These are phyloP conservation scores for Inosperma sp. DNA, from an alignment of 768 basidiomycete genomes.

Conservation along the genomic window DNA sequence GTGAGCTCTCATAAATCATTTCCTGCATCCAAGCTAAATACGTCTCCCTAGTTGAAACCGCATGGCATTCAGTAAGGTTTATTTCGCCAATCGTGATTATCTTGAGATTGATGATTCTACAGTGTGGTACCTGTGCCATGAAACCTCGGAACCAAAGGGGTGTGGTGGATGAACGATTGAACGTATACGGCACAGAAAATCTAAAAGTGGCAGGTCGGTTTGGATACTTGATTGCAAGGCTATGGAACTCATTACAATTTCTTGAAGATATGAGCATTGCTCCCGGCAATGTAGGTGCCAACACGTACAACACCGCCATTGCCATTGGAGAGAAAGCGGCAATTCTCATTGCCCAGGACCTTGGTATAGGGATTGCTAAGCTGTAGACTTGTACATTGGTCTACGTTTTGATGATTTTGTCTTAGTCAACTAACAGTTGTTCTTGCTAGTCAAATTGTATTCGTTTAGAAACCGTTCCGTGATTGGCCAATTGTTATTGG, in stretches of 20 bases:
- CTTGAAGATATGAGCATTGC: slow-evolving; percentile 24
- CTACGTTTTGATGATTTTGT: too few relatives aligned
- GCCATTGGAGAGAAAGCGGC: slow-evolving; percentile 58
- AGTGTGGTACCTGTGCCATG: slow-evolving; percentile 28
- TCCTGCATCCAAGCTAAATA: not conserved
- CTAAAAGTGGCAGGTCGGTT: slow-evolving; percentile 28
- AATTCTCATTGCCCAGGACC: slow-evolving; percentile 48
- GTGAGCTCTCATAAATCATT: slow-evolving; percentile 21
- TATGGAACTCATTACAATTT: not conserved
- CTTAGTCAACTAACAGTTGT: too few relatives aligned
- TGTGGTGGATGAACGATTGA: slow-evolving; percentile 26
- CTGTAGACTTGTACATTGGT: not conserved
- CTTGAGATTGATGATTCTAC: not conserved
- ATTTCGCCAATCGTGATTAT: not conserved
- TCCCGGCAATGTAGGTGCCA: slow-evolving; percentile 30
- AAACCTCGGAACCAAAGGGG: slow-evolving; percentile 25
- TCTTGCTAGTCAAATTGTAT: too few relatives aligned
- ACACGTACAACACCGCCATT: slow-evolving; percentile 36
- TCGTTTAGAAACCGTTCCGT: too few relatives aligned
- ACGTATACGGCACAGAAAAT: slow-evolving; percentile 28
- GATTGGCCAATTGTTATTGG: too few relatives aligned
- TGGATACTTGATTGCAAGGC: not conserved
- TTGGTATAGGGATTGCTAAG: slow-evolving; percentile 18
- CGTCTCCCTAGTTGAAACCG: slow-evolving; percentile 31
- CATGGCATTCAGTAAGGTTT: slow-evolving; percentile 40